phyloP scores from a whole-genome alignment of 2,329 filamentous ascomycete species.

The Colletotrichum sp. region DNA sequence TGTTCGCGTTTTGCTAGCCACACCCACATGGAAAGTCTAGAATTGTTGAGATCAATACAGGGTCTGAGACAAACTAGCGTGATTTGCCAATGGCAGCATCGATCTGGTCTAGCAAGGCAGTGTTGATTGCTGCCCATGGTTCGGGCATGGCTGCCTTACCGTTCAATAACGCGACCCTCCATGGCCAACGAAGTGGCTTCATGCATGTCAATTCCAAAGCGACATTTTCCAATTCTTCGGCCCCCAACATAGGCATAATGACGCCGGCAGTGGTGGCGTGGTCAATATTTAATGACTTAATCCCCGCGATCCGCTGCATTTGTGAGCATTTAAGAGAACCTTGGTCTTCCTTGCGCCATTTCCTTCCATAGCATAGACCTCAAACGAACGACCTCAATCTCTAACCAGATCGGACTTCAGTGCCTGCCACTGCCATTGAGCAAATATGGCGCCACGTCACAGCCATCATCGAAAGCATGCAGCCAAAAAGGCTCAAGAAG shows the following conservation, averaged over 20 bases:
- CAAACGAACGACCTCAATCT: too few relatives aligned
- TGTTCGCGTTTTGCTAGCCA: neutral
- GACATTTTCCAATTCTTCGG: neutral
- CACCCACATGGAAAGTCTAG: fast-evolving
- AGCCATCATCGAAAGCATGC: neutral
- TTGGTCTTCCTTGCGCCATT: neutral
- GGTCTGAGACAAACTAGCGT: neutral
- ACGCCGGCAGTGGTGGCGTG: neutral
- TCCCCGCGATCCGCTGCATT: neutral
- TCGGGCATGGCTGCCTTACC: neutral
- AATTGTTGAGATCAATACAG: neutral
- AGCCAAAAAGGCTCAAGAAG: neutral
- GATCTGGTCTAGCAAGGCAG: neutral
- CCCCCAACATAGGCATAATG: fast-evolving
- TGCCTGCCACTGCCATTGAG: too few relatives aligned
- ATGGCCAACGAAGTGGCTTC: neutral
- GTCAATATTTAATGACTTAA: fast-evolving
- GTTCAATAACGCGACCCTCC: neutral
- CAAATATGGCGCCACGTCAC: neutral
- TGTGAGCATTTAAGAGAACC: too few relatives aligned
- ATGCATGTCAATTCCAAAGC: neutral
- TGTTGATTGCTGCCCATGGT: neutral
- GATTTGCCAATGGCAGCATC: neutral
- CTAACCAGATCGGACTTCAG: too few relatives aligned
- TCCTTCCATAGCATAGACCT: too few relatives aligned